These are phyloP conservation scores for Bipolaris zeicola DNA, from an alignment of 2,329 filamentous ascomycete species.

Conservation along the genomic window DNA sequence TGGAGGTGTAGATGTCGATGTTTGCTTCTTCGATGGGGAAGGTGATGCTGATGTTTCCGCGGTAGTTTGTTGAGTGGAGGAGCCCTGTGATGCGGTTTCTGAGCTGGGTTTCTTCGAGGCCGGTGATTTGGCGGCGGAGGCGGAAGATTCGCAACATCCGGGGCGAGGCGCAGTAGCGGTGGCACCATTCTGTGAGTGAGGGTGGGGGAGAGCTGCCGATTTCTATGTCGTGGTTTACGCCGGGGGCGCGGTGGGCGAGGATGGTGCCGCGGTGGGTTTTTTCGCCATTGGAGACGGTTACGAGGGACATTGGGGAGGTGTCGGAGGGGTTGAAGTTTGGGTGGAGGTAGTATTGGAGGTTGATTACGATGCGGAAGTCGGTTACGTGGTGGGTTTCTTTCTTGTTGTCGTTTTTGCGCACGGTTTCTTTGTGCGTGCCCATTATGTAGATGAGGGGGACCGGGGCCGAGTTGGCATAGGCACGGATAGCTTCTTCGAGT, in stretches of 20 bases:
- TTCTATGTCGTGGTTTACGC: slow-evolving; percentile 53
- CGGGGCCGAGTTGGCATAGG: slow-evolving; percentile 36
- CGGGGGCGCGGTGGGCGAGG: slow-evolving; percentile 58
- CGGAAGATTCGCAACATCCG: slow-evolving; percentile 61
- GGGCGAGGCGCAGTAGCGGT: slow-evolving; percentile 66
- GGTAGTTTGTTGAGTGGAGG: slow-evolving; percentile 70
- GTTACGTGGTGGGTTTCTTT: slow-evolving; percentile 43
- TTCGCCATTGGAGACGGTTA: slow-evolving; percentile 62
- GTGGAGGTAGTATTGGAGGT: slow-evolving; percentile 38
- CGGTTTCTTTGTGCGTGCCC: slow-evolving; percentile 46
- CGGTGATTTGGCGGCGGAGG: slow-evolving; percentile 55
- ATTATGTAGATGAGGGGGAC: slow-evolving; percentile 46
- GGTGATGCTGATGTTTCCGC: slow-evolving; percentile 62
- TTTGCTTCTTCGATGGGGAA: slow-evolving; percentile 64
- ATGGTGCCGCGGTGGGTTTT: slow-evolving; percentile 69
- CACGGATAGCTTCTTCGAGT: slow-evolving; percentile 37
- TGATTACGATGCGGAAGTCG: slow-evolving; percentile 48
- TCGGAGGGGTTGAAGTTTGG: slow-evolving; percentile 25
- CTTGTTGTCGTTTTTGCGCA: slow-evolving; percentile 40
- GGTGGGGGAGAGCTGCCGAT: slow-evolving; percentile 51
- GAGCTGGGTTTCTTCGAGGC: slow-evolving; percentile 65
- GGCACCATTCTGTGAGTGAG: slow-evolving; percentile 67
- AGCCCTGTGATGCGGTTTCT: slow-evolving; percentile 60
- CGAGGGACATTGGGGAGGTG: slow-evolving; percentile 34
- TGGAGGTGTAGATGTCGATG: slow-evolving; percentile 68